Percentiles rank a stretch among this genome's conserved stretches.
These are phyloP conservation scores for Cicer cuneatum DNA, from an alignment of 306 rosid genomes.

Conservation along the genomic window DNA sequence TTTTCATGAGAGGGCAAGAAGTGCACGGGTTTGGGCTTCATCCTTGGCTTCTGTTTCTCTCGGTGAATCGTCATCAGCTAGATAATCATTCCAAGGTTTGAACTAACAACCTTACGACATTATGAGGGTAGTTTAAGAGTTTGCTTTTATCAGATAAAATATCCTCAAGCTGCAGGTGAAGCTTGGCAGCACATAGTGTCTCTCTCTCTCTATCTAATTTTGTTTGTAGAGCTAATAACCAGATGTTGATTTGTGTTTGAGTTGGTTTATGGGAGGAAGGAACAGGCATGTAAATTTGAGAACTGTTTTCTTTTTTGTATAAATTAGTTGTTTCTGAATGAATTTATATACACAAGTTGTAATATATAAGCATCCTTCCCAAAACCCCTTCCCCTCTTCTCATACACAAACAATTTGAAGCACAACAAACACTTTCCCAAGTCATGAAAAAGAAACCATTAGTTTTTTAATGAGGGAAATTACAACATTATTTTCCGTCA, in stretches of 20 bases:
- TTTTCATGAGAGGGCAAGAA: constrained; percentile 70
- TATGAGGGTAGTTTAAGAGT: constrained; percentile 54
- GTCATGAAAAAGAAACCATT: background rate
- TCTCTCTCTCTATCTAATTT: constrained; percentile 18
- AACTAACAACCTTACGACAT: constrained; percentile 40
- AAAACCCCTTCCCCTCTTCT: background rate
- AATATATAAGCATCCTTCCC: constrained; percentile 36
- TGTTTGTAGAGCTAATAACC: constrained; percentile 35
- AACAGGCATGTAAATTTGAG: constrained; percentile 54
- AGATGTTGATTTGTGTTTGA: constrained; percentile 39
- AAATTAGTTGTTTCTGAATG: constrained; percentile 47
- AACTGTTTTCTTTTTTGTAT: constrained; percentile 47
- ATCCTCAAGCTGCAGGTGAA: constrained; percentile 47
- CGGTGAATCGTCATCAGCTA: constrained; percentile 64
- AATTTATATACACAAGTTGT: constrained; percentile 43
- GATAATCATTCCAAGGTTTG: constrained; percentile 48
- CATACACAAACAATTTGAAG: background rate
- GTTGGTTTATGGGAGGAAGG: constrained; percentile 44
- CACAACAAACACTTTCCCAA: background rate
- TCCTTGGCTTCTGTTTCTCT: constrained; percentile 79
- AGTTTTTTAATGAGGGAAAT: too few species aligned
- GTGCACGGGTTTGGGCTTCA: constrained; percentile 80
- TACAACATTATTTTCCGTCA: too few species aligned
- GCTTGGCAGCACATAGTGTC: constrained; percentile 45
- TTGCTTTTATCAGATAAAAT: constrained; percentile 30